These are phyloP conservation scores for Salisapilia sapeloensis DNA, from an alignment of 352 stramenopile genomes.

Conservation along the genomic window DNA sequence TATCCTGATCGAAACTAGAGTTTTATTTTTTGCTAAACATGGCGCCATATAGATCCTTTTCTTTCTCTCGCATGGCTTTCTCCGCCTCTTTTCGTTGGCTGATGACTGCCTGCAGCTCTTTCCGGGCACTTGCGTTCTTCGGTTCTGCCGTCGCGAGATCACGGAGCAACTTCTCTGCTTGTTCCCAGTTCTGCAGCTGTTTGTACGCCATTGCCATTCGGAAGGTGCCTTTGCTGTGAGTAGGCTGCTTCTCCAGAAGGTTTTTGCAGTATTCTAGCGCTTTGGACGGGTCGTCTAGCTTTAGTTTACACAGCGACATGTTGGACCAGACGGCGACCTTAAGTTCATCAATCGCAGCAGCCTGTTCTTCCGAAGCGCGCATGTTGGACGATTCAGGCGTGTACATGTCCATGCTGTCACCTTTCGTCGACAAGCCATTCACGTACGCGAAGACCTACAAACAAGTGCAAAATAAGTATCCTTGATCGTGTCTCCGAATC, in stretches of 20 bases:
- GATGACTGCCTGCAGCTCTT: conserved; percentile 35
- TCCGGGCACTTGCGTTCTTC: conserved; percentile 46
- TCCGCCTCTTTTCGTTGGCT: conserved; percentile 35
- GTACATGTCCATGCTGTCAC: conserved; percentile 70
- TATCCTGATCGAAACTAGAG: neutral
- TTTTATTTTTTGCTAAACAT: conserved; percentile 52
- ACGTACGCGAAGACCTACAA: conserved; percentile 60
- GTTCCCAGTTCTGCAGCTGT: conserved; percentile 36
- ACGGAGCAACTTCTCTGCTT: conserved; percentile 28
- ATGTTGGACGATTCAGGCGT: conserved; percentile 18
- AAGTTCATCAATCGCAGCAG: conserved; percentile 34
- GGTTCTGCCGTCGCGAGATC: conserved; percentile 37
- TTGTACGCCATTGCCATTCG: conserved; percentile 59
- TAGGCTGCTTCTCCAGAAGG: conserved; percentile 36
- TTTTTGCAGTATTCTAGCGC: conserved; percentile 58
- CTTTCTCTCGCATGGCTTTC: conserved; percentile 26
- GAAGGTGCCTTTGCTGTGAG: conserved; percentile 66
- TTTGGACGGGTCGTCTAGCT: conserved; percentile 30
- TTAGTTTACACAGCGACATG: conserved; percentile 70
- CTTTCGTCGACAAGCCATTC: conserved; percentile 53
- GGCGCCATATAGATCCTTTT: conserved; percentile 44
- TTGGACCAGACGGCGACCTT: conserved; percentile 64
- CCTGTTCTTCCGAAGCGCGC: conserved; percentile 29
- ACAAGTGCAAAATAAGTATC: neutral
- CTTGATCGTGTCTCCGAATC: neutral